Conservation (phyloP, 352 stramenopile genomes). For the Saprolegnia diclina region DNA sequence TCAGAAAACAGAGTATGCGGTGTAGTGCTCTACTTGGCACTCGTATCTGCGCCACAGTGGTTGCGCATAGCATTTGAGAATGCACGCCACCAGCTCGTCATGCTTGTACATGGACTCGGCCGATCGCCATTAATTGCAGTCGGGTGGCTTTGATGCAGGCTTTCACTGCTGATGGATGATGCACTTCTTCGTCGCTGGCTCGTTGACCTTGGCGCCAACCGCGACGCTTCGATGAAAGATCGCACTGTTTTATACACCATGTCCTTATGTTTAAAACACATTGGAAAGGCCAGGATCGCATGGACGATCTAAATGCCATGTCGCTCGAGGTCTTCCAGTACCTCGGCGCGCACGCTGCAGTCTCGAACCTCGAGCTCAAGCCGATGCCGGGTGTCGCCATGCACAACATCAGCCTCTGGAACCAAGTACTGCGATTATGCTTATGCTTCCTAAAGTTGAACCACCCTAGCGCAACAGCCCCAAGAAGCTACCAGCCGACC, state of each 20-base stretch:
- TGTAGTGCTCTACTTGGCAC: too few relatives aligned
- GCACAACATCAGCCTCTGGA: constrained; percentile 56
- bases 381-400: constrained; percentile 39
- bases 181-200: too few relatives aligned
- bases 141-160: too few relatives aligned
- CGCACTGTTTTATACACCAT: neutral
- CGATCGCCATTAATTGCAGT: too few relatives aligned
- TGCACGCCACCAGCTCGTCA: too few relatives aligned
- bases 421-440: constrained; percentile 39
- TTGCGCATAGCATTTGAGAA: too few relatives aligned
- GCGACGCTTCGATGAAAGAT: too few relatives aligned
- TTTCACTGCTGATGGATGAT: too few relatives aligned
- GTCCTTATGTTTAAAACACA: neutral
- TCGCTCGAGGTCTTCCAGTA: constrained; percentile 71
- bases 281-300: neutral
- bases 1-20: too few relatives aligned
- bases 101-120: too few relatives aligned
- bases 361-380: constrained; percentile 53
- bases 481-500: constrained; percentile 47
- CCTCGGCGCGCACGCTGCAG: constrained; percentile 47
- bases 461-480: constrained; percentile 49
- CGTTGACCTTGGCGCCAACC: too few relatives aligned
- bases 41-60: too few relatives aligned
- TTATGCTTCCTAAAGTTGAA: neutral
- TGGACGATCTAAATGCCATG: constrained; percentile 37